phyloP scores from a whole-genome alignment of 768 basidiomycete genomes.

The Boletus vermiculosoides region DNA sequence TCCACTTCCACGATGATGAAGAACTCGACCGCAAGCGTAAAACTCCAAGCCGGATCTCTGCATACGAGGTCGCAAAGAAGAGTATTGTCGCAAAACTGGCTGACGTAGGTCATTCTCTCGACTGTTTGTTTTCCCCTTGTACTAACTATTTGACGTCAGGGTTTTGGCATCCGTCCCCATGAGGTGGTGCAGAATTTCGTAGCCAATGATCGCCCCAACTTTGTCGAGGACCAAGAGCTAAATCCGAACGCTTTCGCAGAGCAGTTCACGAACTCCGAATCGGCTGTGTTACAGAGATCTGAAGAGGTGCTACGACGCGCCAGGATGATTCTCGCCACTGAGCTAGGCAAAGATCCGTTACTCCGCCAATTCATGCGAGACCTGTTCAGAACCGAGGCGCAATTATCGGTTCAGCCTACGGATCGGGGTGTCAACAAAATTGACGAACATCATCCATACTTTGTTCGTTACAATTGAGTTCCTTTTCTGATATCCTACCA shows the following conservation, averaged over 20 bases:
- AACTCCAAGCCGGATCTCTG: conserved; percentile 78
- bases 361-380: conserved; percentile 77
- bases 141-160: conserved; percentile 42
- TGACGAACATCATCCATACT: conserved; percentile 70
- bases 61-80: conserved; percentile 82
- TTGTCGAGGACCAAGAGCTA: conserved; percentile 78
- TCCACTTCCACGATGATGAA: conserved; percentile 73
- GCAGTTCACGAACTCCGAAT: conserved; percentile 75
- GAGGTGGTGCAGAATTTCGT: conserved; percentile 86
- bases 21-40: conserved; percentile 63
- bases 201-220: conserved; percentile 55
- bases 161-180: conserved; percentile 79
- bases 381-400: conserved; percentile 70
- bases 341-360: conserved; percentile 90
- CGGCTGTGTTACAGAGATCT: conserved; percentile 50
- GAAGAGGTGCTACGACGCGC: conserved; percentile 73
- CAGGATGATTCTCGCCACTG: conserved; percentile 82
- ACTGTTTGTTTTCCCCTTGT: neutral
- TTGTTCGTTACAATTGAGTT: conserved; percentile 43
- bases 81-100: conserved; percentile 75
- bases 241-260: conserved; percentile 82
- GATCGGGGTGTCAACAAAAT: conserved; percentile 81
- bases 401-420: conserved; percentile 80
- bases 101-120: conserved; percentile 49
- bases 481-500: neutral